These are phyloP conservation scores for Phytophthora megakarya DNA, from an alignment of 352 stramenopile genomes.

Conservation along the genomic window DNA sequence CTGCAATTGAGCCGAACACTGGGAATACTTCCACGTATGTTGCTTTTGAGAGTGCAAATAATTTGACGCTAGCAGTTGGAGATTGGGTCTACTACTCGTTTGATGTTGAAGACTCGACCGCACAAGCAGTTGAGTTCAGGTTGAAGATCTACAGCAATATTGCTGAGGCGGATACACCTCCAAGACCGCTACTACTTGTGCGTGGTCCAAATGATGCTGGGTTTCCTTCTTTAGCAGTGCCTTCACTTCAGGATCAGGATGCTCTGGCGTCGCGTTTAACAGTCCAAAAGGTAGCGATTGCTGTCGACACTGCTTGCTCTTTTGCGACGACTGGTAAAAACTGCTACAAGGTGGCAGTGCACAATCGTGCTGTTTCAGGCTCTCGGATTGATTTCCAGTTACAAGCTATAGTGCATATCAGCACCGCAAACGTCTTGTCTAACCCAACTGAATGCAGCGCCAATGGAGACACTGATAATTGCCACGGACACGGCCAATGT, in stretches of 20 bases:
- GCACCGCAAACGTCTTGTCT: conserved; percentile 5
- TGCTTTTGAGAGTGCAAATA: conserved; percentile 31
- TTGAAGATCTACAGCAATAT: conserved; percentile 55
- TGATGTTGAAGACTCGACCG: conserved; percentile 52
- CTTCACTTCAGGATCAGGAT: conserved; percentile 60
- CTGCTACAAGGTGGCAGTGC: conserved; percentile 75
- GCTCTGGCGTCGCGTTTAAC: conserved; percentile 28
- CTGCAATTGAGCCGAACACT: background rate
- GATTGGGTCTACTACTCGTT: conserved; percentile 73
- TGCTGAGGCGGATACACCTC: conserved; percentile 37
- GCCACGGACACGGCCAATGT: conserved; percentile 59
- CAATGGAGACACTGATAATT: conserved; percentile 39
- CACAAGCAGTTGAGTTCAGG: conserved; percentile 51
- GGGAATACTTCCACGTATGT: conserved; percentile 28
- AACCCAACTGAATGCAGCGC: conserved; percentile 2
- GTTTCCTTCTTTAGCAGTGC: conserved; percentile 54
- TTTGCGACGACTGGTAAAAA: conserved; percentile 37
- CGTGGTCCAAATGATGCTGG: conserved; percentile 51
- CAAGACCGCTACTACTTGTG: conserved; percentile 61
- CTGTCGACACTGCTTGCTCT: conserved; percentile 51
- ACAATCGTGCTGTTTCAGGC: conserved; percentile 68
- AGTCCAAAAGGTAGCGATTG: conserved; percentile 48
- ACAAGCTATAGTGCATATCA: conserved; percentile 44
- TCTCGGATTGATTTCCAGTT: conserved; percentile 49
- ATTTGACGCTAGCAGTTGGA: conserved; percentile 44